phyloP scores from a whole-genome alignment of 2,329 filamentous ascomycete genomes.

The Epicoccum nigrum region DNA sequence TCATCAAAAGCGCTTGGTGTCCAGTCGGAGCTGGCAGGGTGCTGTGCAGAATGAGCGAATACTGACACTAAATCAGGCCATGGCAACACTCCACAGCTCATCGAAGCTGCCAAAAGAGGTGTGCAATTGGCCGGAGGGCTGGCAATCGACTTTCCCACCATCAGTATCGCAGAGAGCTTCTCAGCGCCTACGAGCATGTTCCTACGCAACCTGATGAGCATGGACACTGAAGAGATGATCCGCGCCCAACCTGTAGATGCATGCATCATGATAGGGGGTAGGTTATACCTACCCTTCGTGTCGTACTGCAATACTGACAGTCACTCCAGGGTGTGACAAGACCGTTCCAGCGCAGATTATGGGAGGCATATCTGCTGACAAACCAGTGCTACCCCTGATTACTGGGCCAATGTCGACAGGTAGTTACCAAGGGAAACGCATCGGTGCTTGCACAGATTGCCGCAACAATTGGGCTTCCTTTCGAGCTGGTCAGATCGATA shows the following conservation, averaged over 20 bases:
- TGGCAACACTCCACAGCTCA: slow-evolving; percentile 72
- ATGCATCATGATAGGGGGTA: slow-evolving; percentile 70
- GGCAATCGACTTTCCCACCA: slow-evolving; percentile 75
- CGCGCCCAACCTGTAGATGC: slow-evolving; percentile 73
- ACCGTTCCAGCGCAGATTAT: slow-evolving; percentile 76
- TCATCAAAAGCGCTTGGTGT: too few relatives aligned
- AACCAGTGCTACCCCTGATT: slow-evolving; percentile 70
- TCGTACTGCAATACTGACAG: not conserved
- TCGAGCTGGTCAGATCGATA: slow-evolving; percentile 68
- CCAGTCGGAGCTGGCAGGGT: too few relatives aligned
- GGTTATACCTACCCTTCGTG: not conserved
- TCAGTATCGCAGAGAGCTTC: slow-evolving; percentile 73
- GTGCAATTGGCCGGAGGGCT: slow-evolving; percentile 70
- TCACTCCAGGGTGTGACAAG: slow-evolving; percentile 71
- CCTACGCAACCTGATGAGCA: slow-evolving; percentile 75
- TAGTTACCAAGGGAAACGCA: slow-evolving; percentile 65
- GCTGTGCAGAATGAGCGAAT: not conserved
- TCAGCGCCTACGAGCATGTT: slow-evolving; percentile 77
- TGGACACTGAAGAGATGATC: slow-evolving; percentile 83
- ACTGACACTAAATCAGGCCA: slow-evolving; percentile 54
- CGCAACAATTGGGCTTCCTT: slow-evolving; percentile 75
- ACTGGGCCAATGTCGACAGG: slow-evolving; percentile 80
- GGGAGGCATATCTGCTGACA: slow-evolving; percentile 77
- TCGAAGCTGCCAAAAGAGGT: slow-evolving; percentile 73
- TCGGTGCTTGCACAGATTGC: slow-evolving; percentile 78